Evolutionary conservation across 202 grass and related monocot species (phyloP), one percentile per base, ranked within the genome.

Genomic region (Schoenoplectus triqueter): DNA sequence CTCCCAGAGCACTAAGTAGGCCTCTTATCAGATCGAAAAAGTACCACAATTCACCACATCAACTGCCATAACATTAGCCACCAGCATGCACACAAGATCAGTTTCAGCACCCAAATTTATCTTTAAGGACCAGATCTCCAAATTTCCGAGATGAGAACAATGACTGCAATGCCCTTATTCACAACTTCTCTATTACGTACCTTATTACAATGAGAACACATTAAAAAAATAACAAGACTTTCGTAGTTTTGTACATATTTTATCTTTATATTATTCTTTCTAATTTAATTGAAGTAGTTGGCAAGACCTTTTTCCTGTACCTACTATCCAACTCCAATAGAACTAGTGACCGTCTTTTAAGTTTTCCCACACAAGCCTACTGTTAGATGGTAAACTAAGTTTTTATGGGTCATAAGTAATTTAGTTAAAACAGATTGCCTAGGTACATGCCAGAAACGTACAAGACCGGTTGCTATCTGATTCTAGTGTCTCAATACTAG

Each of bases 141-240:
- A 6, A 69, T 15, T 17, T 73, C 18, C 5, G 7, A 10, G 70
- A 74, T 74, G 3, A 18, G 71, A 2, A 54, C 52, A 45, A 20
- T 48, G 48, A 51, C 71, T 1, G 8, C 8, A 54, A 54, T 74
- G 45, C 48, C 47, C 47, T 54, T 31, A 17, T 52, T 74, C 10
- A 54, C 17, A 74, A 54, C 46, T 78, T 10, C 7, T 39, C 54
- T 78, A 13, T 52, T 40, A 60, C 21, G 74, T 42, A 78, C 74
- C 52, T 59, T 78, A 60, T 78, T 78, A 61, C 75, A 39, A 61
- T 42, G 54, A 78, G 39, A 78, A 78, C 19, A 40, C 10, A 57
- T 59, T 15, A 46, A 46, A 40, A 55, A 55, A 31, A 31, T 31
- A 31, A 31, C 31, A 31, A 31, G 31, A 31, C 31, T 31, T 31